These are phyloP conservation scores for Apiotrichum veenhuisii DNA, from an alignment of 1,284 basidiomycete species.

Conservation along the genomic window DNA sequence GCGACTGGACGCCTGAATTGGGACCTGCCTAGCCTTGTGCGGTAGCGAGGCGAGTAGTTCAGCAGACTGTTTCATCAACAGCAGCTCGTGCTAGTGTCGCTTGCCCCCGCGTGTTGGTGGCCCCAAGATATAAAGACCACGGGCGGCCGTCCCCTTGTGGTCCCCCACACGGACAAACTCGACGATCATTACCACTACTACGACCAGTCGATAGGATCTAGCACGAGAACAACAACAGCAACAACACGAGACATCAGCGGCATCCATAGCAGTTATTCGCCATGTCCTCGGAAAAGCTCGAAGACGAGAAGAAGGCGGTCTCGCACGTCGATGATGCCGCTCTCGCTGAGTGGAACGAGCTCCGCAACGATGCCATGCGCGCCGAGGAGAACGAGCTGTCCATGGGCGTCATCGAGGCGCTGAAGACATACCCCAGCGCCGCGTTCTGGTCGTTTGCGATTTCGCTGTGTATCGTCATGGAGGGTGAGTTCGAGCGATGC, in stretches of 20 bases:
- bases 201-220: too few species aligned
- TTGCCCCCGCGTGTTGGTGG: too few species aligned
- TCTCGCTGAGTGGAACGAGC: not conserved
- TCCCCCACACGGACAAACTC: too few species aligned
- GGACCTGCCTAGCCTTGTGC: too few species aligned
- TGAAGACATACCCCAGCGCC: slow-evolving; percentile 17
- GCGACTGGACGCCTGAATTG: too few species aligned
- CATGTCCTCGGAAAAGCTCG: not conserved
- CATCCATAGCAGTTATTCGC: not conserved
- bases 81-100: too few species aligned
- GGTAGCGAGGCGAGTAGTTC: too few species aligned
- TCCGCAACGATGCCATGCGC: slow-evolving; percentile 16
- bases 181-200: too few species aligned
- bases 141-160: too few species aligned
- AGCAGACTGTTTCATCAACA: too few species aligned
- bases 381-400: slow-evolving; percentile 16
- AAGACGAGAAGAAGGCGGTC: not conserved
- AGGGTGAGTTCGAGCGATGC: not conserved
- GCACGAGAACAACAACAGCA: not conserved
- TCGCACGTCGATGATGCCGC: not conserved
- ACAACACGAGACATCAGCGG: not conserved
- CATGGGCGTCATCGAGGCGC: slow-evolving; percentile 12
- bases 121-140: too few species aligned
- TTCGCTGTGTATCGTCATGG: slow-evolving; percentile 14
- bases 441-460: slow-evolving; percentile 20